Conservation (phyloP, 805 yeast genomes). For the Starmera dryadoides region DNA sequence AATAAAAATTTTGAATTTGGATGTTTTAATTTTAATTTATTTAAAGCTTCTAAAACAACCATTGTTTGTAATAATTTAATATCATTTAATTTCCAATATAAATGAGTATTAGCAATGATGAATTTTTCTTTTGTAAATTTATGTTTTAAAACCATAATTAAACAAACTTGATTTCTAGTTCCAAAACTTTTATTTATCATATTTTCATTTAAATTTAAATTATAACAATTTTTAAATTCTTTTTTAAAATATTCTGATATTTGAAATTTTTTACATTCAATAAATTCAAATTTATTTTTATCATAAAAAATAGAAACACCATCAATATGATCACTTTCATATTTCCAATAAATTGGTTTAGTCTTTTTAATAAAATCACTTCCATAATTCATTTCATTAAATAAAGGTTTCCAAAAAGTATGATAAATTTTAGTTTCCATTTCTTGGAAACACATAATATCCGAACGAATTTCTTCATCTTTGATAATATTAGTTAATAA, state of each 20-base stretch:
- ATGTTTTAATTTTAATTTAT: slow-evolving; percentile 22
- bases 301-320: slow-evolving; percentile 54
- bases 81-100: slow-evolving; percentile 53
- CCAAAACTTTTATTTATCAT: slow-evolving; percentile 28
- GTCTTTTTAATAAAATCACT: slow-evolving; percentile 43
- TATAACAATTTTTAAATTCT: slow-evolving; percentile 4
- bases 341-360: slow-evolving; percentile 46
- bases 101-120: slow-evolving; percentile 50
- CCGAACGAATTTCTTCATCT: slow-evolving; percentile 32
- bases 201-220: slow-evolving; percentile 4
- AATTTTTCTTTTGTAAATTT: slow-evolving; percentile 29
- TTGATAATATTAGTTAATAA: slow-evolving; percentile 29
- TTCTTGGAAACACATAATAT: slow-evolving; percentile 56
- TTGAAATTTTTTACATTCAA: slow-evolving; percentile 26
- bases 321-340: slow-evolving; percentile 37
- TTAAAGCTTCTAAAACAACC: slow-evolving; percentile 29
- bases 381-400: slow-evolving; percentile 31
- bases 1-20: slow-evolving; percentile 31
- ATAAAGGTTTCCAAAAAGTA: slow-evolving; percentile 29
- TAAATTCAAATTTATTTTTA: slow-evolving; percentile 34
- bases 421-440: slow-evolving; percentile 36
- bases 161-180: slow-evolving; percentile 49
- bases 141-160: slow-evolving; percentile 43
- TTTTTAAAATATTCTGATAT: slow-evolving; percentile 15
- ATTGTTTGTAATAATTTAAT: slow-evolving; percentile 49